A percentile compares a stretch with the other conserved stretches of the same genome.
These are phyloP conservation scores for Alternaria novae-zelandiae DNA, from an alignment of 2,329 filamentous ascomycete genomes.

Conservation along the genomic window DNA sequence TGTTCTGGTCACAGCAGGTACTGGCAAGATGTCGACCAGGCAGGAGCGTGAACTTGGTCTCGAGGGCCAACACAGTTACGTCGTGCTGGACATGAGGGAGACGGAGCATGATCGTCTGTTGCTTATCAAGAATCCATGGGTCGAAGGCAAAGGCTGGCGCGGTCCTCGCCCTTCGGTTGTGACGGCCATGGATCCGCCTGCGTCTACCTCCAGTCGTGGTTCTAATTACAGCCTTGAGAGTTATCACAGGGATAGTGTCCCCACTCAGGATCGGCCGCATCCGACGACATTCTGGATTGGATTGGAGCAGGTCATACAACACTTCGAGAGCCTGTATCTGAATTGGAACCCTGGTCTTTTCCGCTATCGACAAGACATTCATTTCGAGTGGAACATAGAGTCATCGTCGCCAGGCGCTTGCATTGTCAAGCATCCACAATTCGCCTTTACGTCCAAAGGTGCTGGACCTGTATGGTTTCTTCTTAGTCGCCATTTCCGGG, in stretches of 20 bases:
- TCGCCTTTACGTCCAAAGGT: constrained; percentile 59
- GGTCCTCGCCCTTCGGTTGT: constrained; percentile 50
- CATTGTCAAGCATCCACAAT: constrained; percentile 70
- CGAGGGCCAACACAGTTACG: constrained; percentile 92
- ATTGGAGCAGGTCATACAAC: constrained; percentile 83
- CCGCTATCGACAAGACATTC: constrained; percentile 79
- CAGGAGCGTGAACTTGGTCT: constrained; percentile 84
- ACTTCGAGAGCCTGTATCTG: constrained; percentile 94
- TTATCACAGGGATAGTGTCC: constrained; percentile 35
- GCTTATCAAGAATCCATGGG: constrained; percentile 96
- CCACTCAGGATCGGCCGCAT: constrained; percentile 44
- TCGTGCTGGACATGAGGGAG: constrained; percentile 79
- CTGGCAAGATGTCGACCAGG: constrained; percentile 76
- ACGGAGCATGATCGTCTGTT: constrained; percentile 69
- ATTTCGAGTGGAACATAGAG: constrained; percentile 80
- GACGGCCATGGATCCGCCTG: constrained; percentile 23
- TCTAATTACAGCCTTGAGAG: constrained; percentile 26
- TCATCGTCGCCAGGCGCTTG: constrained; percentile 71
- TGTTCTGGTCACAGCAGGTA: constrained; percentile 88
- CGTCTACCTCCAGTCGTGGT: constrained; percentile 21
- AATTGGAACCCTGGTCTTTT: constrained; percentile 97
- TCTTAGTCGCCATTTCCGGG: constrained; percentile 81
- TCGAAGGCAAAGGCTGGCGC: constrained; percentile 77
- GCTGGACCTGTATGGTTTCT: constrained; percentile 80
- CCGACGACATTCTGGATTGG: constrained; percentile 95